Conservation (phyloP, 78 protist genomes). For the Isochrysis galbana region DNA sequence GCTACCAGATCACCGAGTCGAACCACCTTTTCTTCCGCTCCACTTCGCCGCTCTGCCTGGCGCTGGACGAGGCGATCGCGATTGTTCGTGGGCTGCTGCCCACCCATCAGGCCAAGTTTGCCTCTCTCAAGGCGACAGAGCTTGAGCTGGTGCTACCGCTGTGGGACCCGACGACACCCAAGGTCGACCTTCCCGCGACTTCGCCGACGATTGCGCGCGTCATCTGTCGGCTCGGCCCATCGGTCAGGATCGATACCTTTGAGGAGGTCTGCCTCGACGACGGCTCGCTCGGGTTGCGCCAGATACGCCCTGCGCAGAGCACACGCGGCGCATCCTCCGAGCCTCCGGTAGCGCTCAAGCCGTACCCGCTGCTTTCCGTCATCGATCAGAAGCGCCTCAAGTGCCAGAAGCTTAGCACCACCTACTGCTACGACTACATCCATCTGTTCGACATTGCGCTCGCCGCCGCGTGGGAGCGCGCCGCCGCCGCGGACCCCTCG, state of each 20-base stretch:
- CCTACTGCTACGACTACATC: constrained; percentile 87
- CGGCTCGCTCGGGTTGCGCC: neutral
- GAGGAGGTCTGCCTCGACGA: constrained; percentile 24
- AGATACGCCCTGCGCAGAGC: neutral
- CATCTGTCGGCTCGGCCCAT: neutral
- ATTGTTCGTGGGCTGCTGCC: neutral
- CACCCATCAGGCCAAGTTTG: neutral
- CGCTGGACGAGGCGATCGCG: constrained; percentile 66
- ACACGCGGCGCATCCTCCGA: neutral
- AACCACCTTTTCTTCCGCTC: constrained; percentile 79
- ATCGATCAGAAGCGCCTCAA: constrained; percentile 70
- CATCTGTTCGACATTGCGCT: constrained; percentile 75
- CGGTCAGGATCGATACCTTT: neutral
- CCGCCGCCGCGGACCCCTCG: neutral
- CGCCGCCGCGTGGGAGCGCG: neutral
- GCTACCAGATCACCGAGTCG: neutral
- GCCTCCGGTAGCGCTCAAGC: constrained; percentile 15
- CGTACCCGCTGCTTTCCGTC: constrained; percentile 71
- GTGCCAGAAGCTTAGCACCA: constrained; percentile 67
- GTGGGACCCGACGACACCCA: neutral
- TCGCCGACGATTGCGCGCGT: neutral
- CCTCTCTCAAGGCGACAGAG: neutral
- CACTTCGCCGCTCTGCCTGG: constrained; percentile 33
- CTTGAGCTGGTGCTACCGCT: neutral
- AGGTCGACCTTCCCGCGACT: neutral